Percentiles rank a stretch among this genome's conserved stretches.
Evolutionary conservation across 2,329 filamentous ascomycete species (phyloP).

Genomic region (Blastomyces percursus): DNA sequence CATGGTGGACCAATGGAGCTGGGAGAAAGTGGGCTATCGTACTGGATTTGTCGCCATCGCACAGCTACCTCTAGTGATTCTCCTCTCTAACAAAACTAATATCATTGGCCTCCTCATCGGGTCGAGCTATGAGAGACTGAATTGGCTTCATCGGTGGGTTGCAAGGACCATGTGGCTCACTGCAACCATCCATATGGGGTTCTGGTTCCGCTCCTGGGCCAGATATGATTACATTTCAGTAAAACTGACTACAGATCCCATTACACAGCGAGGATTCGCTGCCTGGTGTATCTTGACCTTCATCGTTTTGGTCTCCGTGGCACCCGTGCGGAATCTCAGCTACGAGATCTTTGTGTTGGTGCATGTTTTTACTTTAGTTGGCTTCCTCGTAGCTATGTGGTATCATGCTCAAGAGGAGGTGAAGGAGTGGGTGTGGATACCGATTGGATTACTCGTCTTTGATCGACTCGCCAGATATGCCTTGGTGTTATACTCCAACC

Average conservation of each 20-base stretch:
- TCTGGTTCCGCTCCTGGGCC: constrained; percentile 44
- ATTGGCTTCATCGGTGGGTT: constrained; percentile 45
- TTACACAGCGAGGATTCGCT: constrained; percentile 42
- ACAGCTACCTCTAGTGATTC: constrained; percentile 46
- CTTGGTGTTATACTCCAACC: constrained; percentile 31
- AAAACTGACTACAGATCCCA: constrained; percentile 39
- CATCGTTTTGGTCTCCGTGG: constrained; percentile 41
- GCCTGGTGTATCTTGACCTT: constrained; percentile 43
- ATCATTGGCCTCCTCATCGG: constrained; percentile 40
- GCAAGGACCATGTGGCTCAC: constrained; percentile 43
- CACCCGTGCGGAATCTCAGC: constrained; percentile 38
- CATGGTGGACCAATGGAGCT: constrained; percentile 38
- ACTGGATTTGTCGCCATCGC: constrained; percentile 43
- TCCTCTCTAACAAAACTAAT: constrained; percentile 47
- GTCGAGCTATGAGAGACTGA: constrained; percentile 40
- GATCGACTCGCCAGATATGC: constrained; percentile 33
- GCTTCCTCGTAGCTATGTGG: constrained; percentile 40
- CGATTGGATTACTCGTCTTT: constrained; percentile 37
- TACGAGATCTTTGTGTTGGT: constrained; percentile 47
- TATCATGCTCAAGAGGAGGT: constrained; percentile 38
- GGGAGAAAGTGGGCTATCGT: constrained; percentile 48
- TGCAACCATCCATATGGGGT: constrained; percentile 44
- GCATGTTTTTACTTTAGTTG: constrained; percentile 42
- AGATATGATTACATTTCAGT: constrained; percentile 41
- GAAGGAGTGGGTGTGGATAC: constrained; percentile 37